Evolutionary conservation across 106 monocot species (phyloP).

Genomic region (Dendrobium huoshanense): DNA sequence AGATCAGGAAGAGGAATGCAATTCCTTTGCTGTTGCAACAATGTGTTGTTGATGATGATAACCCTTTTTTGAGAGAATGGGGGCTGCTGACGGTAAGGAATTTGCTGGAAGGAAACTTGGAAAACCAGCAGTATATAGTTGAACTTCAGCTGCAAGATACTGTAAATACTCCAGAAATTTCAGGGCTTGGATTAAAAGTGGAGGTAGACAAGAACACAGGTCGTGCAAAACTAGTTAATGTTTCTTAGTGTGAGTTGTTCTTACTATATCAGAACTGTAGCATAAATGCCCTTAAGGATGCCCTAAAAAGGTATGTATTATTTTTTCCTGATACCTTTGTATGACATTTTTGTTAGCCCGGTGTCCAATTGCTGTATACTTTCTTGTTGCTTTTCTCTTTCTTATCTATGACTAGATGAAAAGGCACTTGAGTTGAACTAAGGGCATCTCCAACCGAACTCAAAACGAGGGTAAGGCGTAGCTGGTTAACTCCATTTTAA

Average conservation of each 20-base stretch:
- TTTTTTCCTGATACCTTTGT: background rate
- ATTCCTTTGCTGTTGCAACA: constrained; percentile 76
- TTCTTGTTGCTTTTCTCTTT: background rate
- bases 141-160: constrained; percentile 60
- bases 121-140: constrained; percentile 60
- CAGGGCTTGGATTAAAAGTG: constrained; percentile 57
- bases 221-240: constrained; percentile 66
- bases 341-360: background rate
- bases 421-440: too few relatives aligned
- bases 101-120: constrained; percentile 71
- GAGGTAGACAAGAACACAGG: constrained; percentile 52
- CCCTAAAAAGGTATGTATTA: background rate
- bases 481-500: too few relatives aligned
- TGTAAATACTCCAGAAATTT: constrained; percentile 51
- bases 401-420: too few relatives aligned
- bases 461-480: too few relatives aligned
- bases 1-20: constrained; percentile 53
- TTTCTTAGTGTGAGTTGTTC: constrained; percentile 17
- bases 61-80: constrained; percentile 83
- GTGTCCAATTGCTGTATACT: background rate
- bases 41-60: constrained; percentile 82
- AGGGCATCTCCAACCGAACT: too few relatives aligned
- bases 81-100: constrained; percentile 58
- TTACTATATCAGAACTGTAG: background rate
- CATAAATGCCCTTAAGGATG: background rate